Base-by-base conservation (phyloP, 2,329 filamentous ascomycete genomes). In the Pseudogymnoascus sp. region DNA sequence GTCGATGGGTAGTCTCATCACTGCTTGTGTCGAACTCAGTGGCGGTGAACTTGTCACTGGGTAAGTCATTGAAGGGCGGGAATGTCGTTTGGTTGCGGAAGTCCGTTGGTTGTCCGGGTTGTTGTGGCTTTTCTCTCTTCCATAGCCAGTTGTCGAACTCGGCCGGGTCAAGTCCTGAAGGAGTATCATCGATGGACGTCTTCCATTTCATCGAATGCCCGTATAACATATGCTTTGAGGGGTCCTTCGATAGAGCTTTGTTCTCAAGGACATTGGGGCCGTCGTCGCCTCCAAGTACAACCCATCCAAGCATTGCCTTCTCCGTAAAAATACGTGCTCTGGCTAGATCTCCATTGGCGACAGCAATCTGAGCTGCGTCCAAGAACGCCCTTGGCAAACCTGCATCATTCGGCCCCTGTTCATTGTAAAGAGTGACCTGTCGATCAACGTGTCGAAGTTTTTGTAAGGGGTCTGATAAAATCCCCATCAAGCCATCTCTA, bases 341-440 rank as follows among this genome's bases (percentile, higher is more conserved):
- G 31, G 68, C 71, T 21, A 72, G 61, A 64, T 75, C 72, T 8
- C 70, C 65, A 69, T 73, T 68, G 8, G 66, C 67, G 49, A 74
- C 68, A 41, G 62, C 63, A 41, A 73, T 65, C 41, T 71, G 65
- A 31, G 67, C 59, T 38, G 72, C 72, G 63, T 73, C 63, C 33
- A 68, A 39, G 39, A 69, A 73, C 6, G 68, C 67, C 7, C 66
- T 60, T 6, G 65, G 14, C 19, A 74, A 63, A 43, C 69, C 66
- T 37, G 59, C 12, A 19, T 69, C 62, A n/a, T 61, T 65, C 62
- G 55, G 66, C 55, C 65, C 65, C 66, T 70, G 65, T 62, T 71
- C 66, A 23, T 65, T 63, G 35, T 68, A 71, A 8, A 74, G 69
- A 23, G 61, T 63, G 6, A 74, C 43, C 45, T 62, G 63, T 67